Base-by-base conservation (phyloP, 1,284 basidiomycete species). In the Cryptococcus wingfieldii region DNA sequence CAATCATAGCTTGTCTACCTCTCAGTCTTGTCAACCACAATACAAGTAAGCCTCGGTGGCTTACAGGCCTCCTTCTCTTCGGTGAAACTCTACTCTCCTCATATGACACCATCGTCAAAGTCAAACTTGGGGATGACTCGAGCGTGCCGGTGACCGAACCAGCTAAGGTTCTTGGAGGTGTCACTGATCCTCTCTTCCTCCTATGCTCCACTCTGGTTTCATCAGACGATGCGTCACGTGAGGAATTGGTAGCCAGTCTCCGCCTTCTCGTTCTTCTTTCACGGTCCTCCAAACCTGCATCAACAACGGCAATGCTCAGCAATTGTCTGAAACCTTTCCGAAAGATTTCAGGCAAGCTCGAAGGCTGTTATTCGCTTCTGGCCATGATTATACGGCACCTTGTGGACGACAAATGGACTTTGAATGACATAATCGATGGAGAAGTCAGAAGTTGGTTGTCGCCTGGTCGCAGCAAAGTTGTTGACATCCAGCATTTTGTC, bases 301-400 rank as follows among this genome's bases (percentile, higher is more conserved):
- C 23, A 13, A 34, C 31, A 34, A 10, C 31, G 7, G 10, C 31
- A 34, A 31, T 46, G 10, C 19, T 51, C 16, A 79, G 79, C 23
- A 83, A 85, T 45, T 87, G 88, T 0, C 75, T 93, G 10, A 62
- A 74, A 0, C 71, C 80, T n/a, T 78, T 94, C 16, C 54, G 51
- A 45, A 41, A 46, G 16, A 42, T 50, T 10, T 47, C 59, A 8
- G 54, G 55, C 55, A 70, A 62, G 61, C 60, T 70, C 51, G 54
- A 42, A 45, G 85, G 87, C 28, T 88, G 87, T 62, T 89, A 92
- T 55, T 85, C 89, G 0, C 89, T 93, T 71, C 83, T 92, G 47
- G 85, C 87, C 19, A 89, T 90, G 68, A 87, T 98, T 55, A 79
- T 97, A 18, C 88, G 96, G 3, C 95, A 98, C 72, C 79, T 91